These are phyloP conservation scores for Candida yuanshanica DNA, from an alignment of 805 yeast species.

Conservation along the genomic window DNA sequence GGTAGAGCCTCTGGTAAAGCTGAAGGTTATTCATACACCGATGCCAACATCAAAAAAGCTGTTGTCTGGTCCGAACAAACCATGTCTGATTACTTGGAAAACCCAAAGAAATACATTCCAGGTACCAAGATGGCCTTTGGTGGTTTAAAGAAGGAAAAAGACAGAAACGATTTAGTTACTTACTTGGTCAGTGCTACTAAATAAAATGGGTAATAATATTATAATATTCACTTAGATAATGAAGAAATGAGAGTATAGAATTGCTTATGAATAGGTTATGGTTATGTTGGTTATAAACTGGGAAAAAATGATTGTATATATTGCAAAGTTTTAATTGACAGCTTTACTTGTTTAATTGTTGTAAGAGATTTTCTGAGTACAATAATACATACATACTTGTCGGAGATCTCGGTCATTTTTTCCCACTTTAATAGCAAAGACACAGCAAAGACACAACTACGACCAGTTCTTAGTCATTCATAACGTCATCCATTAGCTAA, in stretches of 20 bases:
- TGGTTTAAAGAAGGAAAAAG: conserved; percentile 98
- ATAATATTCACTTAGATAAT: not conserved
- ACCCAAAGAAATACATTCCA: conserved; percentile 99
- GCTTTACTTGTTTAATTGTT: not conserved
- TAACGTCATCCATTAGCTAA: not conserved
- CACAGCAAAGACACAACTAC: too few relatives aligned
- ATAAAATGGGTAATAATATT: conserved; percentile 23
- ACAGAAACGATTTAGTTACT: conserved; percentile 93
- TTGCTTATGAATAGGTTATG: not conserved
- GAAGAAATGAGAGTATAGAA: conserved; percentile 1
- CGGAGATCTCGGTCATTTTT: too few relatives aligned
- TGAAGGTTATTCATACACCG: conserved; percentile 92
- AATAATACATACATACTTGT: too few relatives aligned
- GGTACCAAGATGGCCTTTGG: conserved; percentile 99
- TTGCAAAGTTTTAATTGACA: not conserved
- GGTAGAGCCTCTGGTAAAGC: conserved; percentile 92
- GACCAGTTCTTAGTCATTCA: not conserved
- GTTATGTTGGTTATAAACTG: not conserved
- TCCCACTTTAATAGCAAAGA: too few relatives aligned
- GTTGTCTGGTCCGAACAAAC: conserved; percentile 83
- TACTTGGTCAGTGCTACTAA: conserved; percentile 60
- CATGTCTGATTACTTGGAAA: conserved; percentile 92
- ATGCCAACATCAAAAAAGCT: conserved; percentile 96
- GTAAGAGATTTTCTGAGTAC: not conserved
- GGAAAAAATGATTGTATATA: not conserved